Evolutionary conservation across 495 filamentous ascomycete genomes (phyloP).

Genomic region (Baudoinia panamericana): DNA sequence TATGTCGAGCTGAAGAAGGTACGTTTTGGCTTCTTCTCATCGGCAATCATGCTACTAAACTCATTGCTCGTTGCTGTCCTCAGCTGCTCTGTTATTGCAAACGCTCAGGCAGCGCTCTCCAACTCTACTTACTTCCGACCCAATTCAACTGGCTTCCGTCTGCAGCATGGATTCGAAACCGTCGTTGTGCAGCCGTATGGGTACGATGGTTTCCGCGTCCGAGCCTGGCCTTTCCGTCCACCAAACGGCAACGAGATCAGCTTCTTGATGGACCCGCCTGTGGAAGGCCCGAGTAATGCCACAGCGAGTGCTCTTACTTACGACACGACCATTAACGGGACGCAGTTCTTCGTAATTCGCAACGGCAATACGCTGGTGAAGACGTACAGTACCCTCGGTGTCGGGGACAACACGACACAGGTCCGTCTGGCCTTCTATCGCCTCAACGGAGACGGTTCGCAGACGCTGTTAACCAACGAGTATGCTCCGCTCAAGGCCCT

Average conservation of each 20-base stretch:
- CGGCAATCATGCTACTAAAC: too few relatives aligned
- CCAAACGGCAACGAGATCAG: slow-evolving; percentile 12
- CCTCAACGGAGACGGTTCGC: slow-evolving; percentile 1
- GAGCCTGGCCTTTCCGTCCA: slow-evolving; percentile 13
- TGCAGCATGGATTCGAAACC: slow-evolving; percentile 14
- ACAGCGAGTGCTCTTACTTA: slow-evolving; percentile 4
- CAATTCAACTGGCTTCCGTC: slow-evolving; percentile 10
- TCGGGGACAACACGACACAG: slow-evolving; percentile 4
- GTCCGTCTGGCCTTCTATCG: slow-evolving; percentile 8
- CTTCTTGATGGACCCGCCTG: slow-evolving; percentile 12
- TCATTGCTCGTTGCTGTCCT: too few relatives aligned
- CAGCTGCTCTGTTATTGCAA: too few relatives aligned
- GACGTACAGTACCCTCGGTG: slow-evolving; percentile 1
- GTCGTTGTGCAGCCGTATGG: slow-evolving; percentile 12
- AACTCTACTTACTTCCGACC: slow-evolving; percentile 1
- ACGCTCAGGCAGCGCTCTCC: too few relatives aligned
- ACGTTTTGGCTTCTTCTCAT: neutral
- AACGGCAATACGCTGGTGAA: slow-evolving; percentile 12
- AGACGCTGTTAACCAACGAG: slow-evolving; percentile 7
- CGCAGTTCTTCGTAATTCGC: neutral
- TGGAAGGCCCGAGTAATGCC: slow-evolving; percentile 10
- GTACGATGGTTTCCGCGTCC: slow-evolving; percentile 15
- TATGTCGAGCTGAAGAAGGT: neutral
- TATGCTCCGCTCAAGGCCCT: slow-evolving; percentile 7
- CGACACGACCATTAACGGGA: slow-evolving; percentile 10